Evolutionary conservation across 208 protist genomes (phyloP), one percentile per base, ranked within the genome.

Genomic region (Herpetomonas tarakana): DNA sequence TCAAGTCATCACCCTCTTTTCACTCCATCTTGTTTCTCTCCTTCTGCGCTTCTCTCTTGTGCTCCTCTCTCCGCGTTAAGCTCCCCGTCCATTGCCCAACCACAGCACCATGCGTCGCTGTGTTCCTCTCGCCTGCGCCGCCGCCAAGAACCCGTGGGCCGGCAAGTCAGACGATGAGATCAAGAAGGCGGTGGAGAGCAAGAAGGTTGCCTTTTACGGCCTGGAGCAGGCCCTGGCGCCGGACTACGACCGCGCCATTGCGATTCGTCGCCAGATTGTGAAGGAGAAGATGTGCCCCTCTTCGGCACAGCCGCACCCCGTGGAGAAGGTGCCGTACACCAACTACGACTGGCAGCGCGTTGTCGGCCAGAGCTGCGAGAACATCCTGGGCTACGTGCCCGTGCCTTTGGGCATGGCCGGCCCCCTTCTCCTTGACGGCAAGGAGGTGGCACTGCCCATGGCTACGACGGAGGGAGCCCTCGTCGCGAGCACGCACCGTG

Each of bases 391-490:
- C 50, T 99, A 98, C 76, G 85, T 99, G 35, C 97, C 96, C 29
- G 76, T 99, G 24, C 98, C 98, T 6, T 76, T 99, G 14, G 97
- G 97, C 31, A 31, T 98, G 45, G 97, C 93, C 11, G 97, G 97
- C 0, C 98, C 98, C 35, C 57, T 99, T 24, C 31, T 94, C 22
- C 58, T 99, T 0, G 92, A 99, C 68, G 95, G 92, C 2, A 73
- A 93, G 58, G 53, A 86, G 7, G 76, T 94, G 30, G 69, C 65
- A 21, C 69, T 99, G 47, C 98, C 98, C 12, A 97, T 99, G 96
- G 97, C 98, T 16, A 99, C 98, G 28, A 98, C 97, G n/a, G 98
- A 99, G 64, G 98, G 98, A 30, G 88, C 90, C 19, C 86, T 99
- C 16, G 70, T 99, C 28, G 98, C 98, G 11, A 96, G 84, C 55